Evolutionary conservation across 345 rosid species (phyloP), one percentile per base, ranked within the genome.

Genomic region (Kernera saxatilis): DNA sequence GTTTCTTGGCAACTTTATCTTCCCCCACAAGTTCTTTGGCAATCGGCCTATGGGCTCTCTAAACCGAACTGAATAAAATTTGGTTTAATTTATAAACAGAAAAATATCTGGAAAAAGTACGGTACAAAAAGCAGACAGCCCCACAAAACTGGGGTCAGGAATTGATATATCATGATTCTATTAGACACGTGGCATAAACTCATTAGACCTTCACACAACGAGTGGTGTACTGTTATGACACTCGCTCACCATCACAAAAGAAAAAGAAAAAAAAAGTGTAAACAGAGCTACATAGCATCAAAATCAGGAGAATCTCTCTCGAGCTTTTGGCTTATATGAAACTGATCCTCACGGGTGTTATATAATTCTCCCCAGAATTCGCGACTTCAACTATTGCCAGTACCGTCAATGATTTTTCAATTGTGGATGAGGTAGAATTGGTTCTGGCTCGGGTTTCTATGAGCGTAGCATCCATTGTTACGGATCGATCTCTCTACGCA

Each of bases 1-100:
- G 78, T 95, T 90, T 61, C 78, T 80, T 0, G 98, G 94, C 41
- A 95, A 62, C 84, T 90, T 92, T 29, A 95, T 72, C 72, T 94
- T 87, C 82, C 90, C 98, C 99, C 99, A 92, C 36, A 95, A 80
- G 57, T 90, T 75, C 49, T 87, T 81, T 0, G 99, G 98, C 79
- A 76, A n/a, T n/a, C n/a, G n/a, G n/a, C n/a, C n/a, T 87, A 78
- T 92, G 98, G 68, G 98, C 96, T 83, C 97, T 87, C 84, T 52
- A 27, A 53, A 29, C 39, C 59, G 37, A 54, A 29, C 59, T 6
- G 0, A 3, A 30, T 29, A 53, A 30, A 17, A 1, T 23, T 15
- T 17, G 59, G 59, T 54, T 29, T 27, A 29, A 23, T 23, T 6
- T 49, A 4, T 8, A 27, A 11, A 56, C 44, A 36, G 22, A 12